Base-by-base conservation (phyloP, 140 eudicot genomes). In the Bidens hawaiensis region DNA sequence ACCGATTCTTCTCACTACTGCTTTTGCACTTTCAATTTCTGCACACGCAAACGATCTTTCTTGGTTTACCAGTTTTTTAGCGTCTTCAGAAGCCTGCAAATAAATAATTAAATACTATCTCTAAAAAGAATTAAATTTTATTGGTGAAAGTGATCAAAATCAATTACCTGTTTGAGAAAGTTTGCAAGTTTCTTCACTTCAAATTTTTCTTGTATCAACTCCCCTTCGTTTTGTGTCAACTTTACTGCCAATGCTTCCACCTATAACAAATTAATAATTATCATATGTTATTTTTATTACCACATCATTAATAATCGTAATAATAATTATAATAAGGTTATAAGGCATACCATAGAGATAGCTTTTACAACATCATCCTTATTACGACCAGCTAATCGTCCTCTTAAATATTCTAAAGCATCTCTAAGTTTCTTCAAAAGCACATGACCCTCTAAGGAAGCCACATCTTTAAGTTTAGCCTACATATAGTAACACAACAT, bases 31-130 rank as follows among this genome's bases (percentile, higher is more conserved):
- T 76, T 93, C 95, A 17, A 93, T 88, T 85, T 93, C 99, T 33
- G 99, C 95, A 81, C 99, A 93, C 19, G 95, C 99, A 88, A 93
- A 88, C 13, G 99, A 93, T 38, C 90, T 93, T 77, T 93, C 99
- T 78, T 88, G 99, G 73, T 79, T 93, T 51, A 93, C 99, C 81
- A 93, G 68, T 38, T 86, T 88, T 71, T 93, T 93, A 78, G 90
- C 99, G 77, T 93, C 99, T 74, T 88, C 97, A 5, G 99, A 83
- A 79, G 99, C 99, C 99, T 93, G 81, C 52, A 76, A 43, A 71
- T 60, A 57, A 17, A 64, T 26, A 68, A 65, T 1, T 15, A 36
- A 38, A 28, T 27, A 59, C 17, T 22, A 5, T 26, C 43, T 21
- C 36, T 10, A 13, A 60, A 60, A 49, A 17, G 24, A 64, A 64